Conservation (phyloP, 805 yeast species). For the Candida maltosa region DNA sequence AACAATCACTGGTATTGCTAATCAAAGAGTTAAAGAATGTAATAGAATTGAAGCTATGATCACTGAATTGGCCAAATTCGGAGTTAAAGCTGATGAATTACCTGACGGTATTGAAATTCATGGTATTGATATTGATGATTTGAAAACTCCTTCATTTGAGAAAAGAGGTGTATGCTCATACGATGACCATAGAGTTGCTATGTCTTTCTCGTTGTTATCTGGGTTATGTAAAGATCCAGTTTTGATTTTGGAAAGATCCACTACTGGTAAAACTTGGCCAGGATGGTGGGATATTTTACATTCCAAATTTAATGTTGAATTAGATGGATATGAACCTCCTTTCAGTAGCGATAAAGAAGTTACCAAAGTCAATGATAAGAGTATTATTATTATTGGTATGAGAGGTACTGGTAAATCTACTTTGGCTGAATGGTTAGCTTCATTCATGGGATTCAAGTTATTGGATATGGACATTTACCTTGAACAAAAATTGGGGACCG, state of each 20-base stretch:
- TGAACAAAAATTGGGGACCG: conserved; percentile 49
- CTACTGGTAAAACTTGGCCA: conserved; percentile 99
- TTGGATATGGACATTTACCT: conserved; percentile 76
- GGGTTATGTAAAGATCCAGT: conserved; percentile 66
- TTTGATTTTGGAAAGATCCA: conserved; percentile 76
- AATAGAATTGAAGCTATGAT: conserved; percentile 96
- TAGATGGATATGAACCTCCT: conserved; percentile 70
- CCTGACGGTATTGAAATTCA: conserved; percentile 90
- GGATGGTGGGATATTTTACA: conserved; percentile 98
- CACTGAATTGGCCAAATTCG: conserved; percentile 81
- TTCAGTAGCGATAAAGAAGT: conserved; percentile 7
- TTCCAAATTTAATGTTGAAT: conserved; percentile 55
- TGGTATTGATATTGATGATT: conserved; percentile 54
- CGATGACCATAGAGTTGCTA: conserved; percentile 97
- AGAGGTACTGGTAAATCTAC: conserved; percentile 96
- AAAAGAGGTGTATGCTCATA: conserved; percentile 68
- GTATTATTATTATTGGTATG: conserved; percentile 90
- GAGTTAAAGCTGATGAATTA: conserved; percentile 78
- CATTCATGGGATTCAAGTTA: conserved; percentile 60
- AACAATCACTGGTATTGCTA: conserved; percentile 90
- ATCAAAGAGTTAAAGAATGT: conserved; percentile 97
- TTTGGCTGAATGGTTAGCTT: conserved; percentile 75
- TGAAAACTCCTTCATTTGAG: conserved; percentile 51
- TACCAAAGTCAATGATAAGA: conserved; percentile 36
- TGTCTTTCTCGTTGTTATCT: conserved; percentile 90